Evolutionary conservation across 2,329 filamentous ascomycete genomes (phyloP).

Genomic region (Lachnellula occidentalis): DNA sequence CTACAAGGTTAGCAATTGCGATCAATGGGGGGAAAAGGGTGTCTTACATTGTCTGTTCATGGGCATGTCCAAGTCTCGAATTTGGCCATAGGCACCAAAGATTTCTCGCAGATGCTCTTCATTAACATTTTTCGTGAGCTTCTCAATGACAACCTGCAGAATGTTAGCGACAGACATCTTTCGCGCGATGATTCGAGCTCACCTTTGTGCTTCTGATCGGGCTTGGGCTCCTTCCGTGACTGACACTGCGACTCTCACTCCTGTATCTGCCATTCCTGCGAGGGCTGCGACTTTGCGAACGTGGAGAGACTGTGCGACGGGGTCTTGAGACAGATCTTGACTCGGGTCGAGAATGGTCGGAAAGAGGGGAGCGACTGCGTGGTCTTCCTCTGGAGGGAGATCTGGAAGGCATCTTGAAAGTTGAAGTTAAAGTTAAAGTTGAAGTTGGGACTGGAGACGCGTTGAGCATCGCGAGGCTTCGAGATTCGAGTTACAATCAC

Average conservation of each 20-base stretch:
- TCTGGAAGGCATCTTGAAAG: constrained; percentile 21
- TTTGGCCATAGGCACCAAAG: constrained; percentile 80
- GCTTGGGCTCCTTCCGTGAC: constrained; percentile 27
- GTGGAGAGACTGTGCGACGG: constrained; percentile 28
- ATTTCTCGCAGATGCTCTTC: constrained; percentile 86
- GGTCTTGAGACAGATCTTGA: constrained; percentile 24
- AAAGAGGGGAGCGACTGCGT: constrained; percentile 28
- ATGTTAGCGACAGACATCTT: constrained; percentile 11
- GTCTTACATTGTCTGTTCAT: constrained; percentile 76
- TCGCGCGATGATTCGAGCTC: constrained; percentile 1
- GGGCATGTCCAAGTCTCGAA: constrained; percentile 83
- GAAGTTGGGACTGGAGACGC: constrained; percentile 1
- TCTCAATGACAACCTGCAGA: constrained; percentile 83
- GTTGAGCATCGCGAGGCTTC: constrained; percentile 1
- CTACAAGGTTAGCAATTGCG: constrained; percentile 40
- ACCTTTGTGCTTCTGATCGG: constrained; percentile 50
- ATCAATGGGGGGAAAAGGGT: constrained; percentile 2
- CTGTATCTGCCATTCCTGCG: constrained; percentile 27
- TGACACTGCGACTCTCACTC: constrained; percentile 29
- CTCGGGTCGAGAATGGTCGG: constrained; percentile 20
- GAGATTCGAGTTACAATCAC: not conserved
- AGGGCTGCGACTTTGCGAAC: constrained; percentile 23
- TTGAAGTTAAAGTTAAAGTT: constrained; percentile 6
- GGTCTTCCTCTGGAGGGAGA: constrained; percentile 23
- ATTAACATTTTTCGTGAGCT: constrained; percentile 90